These are phyloP conservation scores for Hypholoma sublateritium DNA, from an alignment of 768 basidiomycete genomes.

Conservation along the genomic window DNA sequence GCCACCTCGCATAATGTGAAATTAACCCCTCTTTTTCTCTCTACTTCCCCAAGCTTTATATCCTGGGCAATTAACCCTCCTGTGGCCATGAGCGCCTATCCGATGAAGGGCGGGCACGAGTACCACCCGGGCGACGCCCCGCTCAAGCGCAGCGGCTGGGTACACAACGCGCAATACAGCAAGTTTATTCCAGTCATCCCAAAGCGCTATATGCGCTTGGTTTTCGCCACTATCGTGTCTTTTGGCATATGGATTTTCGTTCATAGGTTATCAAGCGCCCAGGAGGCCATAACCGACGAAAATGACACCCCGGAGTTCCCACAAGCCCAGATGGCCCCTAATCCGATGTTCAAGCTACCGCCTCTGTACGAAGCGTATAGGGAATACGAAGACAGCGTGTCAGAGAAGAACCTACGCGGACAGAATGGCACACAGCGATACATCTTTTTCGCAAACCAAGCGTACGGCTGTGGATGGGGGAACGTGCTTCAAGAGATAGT, in stretches of 20 bases:
- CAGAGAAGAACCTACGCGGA: slow-evolving; percentile 6
- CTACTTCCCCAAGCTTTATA: no score
- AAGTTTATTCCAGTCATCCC: not conserved
- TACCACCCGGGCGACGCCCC: not conserved
- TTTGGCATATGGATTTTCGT: not conserved
- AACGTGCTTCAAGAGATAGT: slow-evolving; percentile 62
- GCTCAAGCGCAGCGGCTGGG: not conserved
- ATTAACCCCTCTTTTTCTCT: no score
- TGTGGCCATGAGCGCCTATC: not conserved
- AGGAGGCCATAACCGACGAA: not conserved
- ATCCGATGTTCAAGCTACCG: slow-evolving; percentile 4
- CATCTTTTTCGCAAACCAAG: slow-evolving; percentile 51
- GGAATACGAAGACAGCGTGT: slow-evolving; percentile 16
- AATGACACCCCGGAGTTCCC: not conserved
- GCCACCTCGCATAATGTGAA: no score
- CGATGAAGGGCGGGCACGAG: not conserved
- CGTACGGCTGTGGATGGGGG: slow-evolving; percentile 55
- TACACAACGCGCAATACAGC: not conserved
- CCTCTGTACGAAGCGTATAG: slow-evolving; percentile 19
- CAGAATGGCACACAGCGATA: slow-evolving; percentile 35
- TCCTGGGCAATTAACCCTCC: no score
- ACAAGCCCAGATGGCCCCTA: not conserved
- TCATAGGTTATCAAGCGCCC: not conserved
- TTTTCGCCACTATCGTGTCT: not conserved
- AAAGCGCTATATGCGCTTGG: not conserved